These are phyloP conservation scores for Candida ficus DNA, from an alignment of 805 yeast species.

Conservation along the genomic window DNA sequence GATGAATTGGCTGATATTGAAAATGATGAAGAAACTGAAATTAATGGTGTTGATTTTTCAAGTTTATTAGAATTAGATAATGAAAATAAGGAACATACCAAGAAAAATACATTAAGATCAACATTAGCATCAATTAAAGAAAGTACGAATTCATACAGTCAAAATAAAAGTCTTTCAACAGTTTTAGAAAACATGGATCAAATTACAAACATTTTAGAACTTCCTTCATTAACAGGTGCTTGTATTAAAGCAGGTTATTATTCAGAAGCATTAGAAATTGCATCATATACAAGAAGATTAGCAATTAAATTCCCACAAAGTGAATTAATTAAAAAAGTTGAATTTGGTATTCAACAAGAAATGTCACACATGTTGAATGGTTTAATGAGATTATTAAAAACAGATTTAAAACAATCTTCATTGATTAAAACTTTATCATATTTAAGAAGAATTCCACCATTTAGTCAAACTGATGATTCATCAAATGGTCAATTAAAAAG, in stretches of 20 bases:
- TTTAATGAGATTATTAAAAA: conserved; percentile 60
- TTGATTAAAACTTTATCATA: conserved; percentile 75
- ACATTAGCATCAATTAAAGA: conserved; percentile 2
- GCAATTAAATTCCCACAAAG: conserved; percentile 63
- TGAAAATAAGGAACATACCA: conserved; percentile 16
- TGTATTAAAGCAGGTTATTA: conserved; percentile 85
- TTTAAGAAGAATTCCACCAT: conserved; percentile 61
- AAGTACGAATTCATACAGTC: background rate
- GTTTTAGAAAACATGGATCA: conserved; percentile 62
- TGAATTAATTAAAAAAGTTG: conserved; percentile 44
- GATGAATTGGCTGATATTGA: conserved; percentile 28
- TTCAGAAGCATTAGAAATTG: conserved; percentile 83
- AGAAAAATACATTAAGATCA: conserved; percentile 6
- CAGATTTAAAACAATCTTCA: conserved; percentile 74
- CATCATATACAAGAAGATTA: conserved; percentile 66
- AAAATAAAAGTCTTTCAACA: conserved; percentile 25
- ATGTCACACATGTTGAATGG: conserved; percentile 65
- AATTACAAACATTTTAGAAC: conserved; percentile 70
- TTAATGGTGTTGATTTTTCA: conserved; percentile 3
- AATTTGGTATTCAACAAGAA: conserved; percentile 48
- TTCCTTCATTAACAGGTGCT: conserved; percentile 79
- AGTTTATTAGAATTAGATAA: conserved; percentile 21
- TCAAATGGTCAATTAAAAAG: conserved; percentile 38
- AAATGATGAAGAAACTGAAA: conserved; percentile 18
- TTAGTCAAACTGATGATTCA: conserved; percentile 24